Base-by-base conservation (phyloP, 257 asterid species). In the Petunia secreta region DNA sequence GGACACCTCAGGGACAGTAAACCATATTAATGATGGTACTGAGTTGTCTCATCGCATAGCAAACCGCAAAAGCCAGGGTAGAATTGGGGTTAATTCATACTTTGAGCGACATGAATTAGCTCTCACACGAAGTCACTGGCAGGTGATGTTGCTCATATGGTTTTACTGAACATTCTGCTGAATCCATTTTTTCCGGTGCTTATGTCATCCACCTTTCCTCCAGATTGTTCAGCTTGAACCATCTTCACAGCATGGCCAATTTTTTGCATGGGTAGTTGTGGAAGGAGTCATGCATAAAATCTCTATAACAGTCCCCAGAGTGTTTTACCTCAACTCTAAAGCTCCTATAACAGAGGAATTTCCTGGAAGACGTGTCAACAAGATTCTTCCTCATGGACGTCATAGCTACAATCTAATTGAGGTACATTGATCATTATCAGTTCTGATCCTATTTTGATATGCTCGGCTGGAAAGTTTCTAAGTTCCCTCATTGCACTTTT, bases 311-410 rank as follows among this genome's bases (percentile, higher is more conserved):
- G 86, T 92, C 75, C 96, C 99, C 78, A 89, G 99, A 83, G 85
- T 89, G 78, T 96, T 96, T 90, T 96, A 91, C 89, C 93, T 96
- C 80, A 96, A 96, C 85, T 93, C 98, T 77, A 96, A 94, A 90
- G 96, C 96, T 88, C 96, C 98, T 53, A 90, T 93, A 53, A 90
- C 98, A 44, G 99, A 95, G 83, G 98, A 93, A 78, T 92, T 96
- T 84, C 98, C 98, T 37, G 99, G 99, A 87, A 92, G 96, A 87
- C 89, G 90, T 71, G 97, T 92, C 86, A 92, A 89, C 87, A 96
- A 93, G 91, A 83, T 86, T 85, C 97, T 94, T 88, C 99, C 99
- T 63, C 99, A 90, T 87, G 99, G 99, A 75, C 96, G 89, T 85
- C 89, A 84, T 82, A 89, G 89, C 91, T 80, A 90, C 86, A 96